These are phyloP conservation scores for Fusarium avenaceum DNA, from an alignment of 2,329 filamentous ascomycete genomes.

Conservation along the genomic window DNA sequence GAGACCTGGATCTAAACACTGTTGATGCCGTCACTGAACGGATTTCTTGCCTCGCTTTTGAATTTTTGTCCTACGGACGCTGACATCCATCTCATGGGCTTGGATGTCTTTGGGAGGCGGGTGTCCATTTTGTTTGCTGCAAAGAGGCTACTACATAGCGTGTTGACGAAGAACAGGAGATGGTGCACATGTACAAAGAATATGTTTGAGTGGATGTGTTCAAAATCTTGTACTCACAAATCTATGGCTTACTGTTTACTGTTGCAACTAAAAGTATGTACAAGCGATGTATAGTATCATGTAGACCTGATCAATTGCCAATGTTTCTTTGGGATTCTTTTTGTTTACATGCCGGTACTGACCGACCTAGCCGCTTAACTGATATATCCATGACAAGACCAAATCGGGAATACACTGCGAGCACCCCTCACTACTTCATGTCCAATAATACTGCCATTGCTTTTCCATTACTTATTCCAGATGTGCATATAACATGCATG, in stretches of 20 bases:
- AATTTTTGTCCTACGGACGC: constrained; percentile 22
- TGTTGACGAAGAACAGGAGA: background rate
- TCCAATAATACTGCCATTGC: background rate
- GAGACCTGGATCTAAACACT: constrained; percentile 10
- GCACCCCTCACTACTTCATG: background rate
- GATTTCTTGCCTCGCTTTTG: constrained; percentile 30
- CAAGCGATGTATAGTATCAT: background rate
- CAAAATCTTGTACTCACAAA: constrained; percentile 10
- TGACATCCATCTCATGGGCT: constrained; percentile 23
- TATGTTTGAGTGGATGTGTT: constrained; percentile 2
- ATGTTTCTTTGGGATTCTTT: background rate
- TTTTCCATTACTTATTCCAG: background rate
- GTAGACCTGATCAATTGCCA: background rate
- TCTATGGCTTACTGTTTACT: background rate
- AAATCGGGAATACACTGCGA: constrained; percentile 3
- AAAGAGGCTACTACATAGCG: background rate
- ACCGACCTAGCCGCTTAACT: background rate
- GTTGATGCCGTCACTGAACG: constrained; percentile 15
- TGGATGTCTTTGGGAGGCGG: constrained; percentile 22
- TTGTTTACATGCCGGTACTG: background rate
- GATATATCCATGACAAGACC: background rate
- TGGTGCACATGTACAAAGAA: constrained; percentile 11
- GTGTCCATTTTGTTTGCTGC: constrained; percentile 4
- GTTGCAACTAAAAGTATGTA: background rate
- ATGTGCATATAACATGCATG: background rate